Conservation (phyloP, 1,139 yeast genomes). For the Zygoascus meyerae region DNA sequence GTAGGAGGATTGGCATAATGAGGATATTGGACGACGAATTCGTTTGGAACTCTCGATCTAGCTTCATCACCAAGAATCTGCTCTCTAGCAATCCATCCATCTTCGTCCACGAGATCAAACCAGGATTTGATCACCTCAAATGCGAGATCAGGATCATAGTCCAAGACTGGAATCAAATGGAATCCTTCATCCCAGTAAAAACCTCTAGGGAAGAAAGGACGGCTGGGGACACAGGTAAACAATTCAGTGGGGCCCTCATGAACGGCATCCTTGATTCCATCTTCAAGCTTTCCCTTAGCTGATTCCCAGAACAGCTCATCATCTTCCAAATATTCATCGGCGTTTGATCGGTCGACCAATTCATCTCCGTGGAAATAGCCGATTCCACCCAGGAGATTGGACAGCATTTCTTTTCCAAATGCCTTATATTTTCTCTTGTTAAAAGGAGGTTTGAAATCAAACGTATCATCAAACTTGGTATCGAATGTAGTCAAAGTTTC, state of each 20-base stretch:
- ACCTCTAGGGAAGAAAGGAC: slow-evolving; percentile 94
- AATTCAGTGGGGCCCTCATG: slow-evolving; percentile 44
- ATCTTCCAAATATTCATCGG: slow-evolving; percentile 51
- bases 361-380: slow-evolving; percentile 88
- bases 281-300: slow-evolving; percentile 21
- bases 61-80: slow-evolving; percentile 91
- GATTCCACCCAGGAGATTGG: slow-evolving; percentile 84
- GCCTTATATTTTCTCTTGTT: slow-evolving; percentile 39
- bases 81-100: slow-evolving; percentile 97
- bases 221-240: slow-evolving; percentile 81
- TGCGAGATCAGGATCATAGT: slow-evolving; percentile 79
- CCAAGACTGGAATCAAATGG: slow-evolving; percentile 74
- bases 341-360: slow-evolving; percentile 67
- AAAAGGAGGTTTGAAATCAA: slow-evolving; percentile 55
- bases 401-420: slow-evolving; percentile 73
- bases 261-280: slow-evolving; percentile 20
- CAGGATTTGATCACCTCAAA: slow-evolving; percentile 80
- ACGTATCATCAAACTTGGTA: slow-evolving; percentile 49
- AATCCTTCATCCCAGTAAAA: slow-evolving; percentile 99
- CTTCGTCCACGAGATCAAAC: slow-evolving; percentile 78
- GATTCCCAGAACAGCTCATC: slow-evolving; percentile 36
- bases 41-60: slow-evolving; percentile 80
- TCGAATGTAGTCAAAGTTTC: slow-evolving; percentile 42
- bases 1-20: slow-evolving; percentile 96
- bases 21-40: slow-evolving; percentile 82